Percentiles rank a stretch among this genome's conserved stretches.
These are phyloP conservation scores for Mycena belliarum DNA, from an alignment of 768 basidiomycete species.

Conservation along the genomic window DNA sequence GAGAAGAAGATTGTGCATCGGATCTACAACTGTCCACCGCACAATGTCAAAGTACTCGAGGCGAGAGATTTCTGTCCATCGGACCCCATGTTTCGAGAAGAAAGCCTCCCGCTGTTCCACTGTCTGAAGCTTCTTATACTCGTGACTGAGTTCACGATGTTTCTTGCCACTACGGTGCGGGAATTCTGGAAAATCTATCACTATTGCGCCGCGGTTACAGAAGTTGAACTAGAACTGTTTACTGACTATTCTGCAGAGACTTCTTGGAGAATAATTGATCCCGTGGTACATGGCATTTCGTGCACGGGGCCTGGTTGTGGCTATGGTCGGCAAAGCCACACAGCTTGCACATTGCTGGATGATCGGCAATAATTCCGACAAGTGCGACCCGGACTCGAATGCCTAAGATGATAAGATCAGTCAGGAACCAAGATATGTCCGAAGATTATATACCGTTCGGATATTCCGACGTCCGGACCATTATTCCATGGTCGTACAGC, in stretches of 20 bases:
- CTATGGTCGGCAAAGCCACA: neutral
- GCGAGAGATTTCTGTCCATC: neutral
- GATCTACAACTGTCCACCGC: neutral
- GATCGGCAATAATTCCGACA: neutral
- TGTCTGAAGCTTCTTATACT: neutral
- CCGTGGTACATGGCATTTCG: neutral
- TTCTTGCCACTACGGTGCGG: neutral
- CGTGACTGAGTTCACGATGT: neutral
- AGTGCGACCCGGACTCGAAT: neutral
- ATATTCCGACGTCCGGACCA: conserved; percentile 11
- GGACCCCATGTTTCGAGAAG: neutral
- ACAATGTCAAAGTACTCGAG: neutral
- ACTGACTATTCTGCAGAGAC: neutral
- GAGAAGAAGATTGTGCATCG: neutral
- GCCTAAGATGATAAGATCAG: too few relatives aligned
- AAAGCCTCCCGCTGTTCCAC: neutral
- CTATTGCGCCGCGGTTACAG: too few relatives aligned
- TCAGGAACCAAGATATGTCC: too few relatives aligned
- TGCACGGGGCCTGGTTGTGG: neutral
- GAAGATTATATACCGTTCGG: conserved; percentile 28
- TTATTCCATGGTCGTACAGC: conserved; percentile 29
- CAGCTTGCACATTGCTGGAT: neutral
- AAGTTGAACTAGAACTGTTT: neutral
- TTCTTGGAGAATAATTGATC: neutral
- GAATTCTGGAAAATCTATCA: neutral